Evolutionary conservation across 1,139 yeast genomes (phyloP).

Genomic region (Suhomyces choctaworum): DNA sequence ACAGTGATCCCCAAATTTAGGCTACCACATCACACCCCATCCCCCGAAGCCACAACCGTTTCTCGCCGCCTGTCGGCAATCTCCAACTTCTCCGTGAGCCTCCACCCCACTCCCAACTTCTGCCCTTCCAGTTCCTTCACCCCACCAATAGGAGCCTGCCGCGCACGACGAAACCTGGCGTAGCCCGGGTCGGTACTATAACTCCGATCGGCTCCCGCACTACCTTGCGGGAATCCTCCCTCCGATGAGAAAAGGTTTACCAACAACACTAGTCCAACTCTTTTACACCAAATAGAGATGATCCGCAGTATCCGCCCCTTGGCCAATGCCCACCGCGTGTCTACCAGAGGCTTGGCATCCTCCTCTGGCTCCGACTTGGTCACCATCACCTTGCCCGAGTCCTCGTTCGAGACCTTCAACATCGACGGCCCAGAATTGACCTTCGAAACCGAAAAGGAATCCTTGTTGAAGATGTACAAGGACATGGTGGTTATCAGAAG

Average conservation of each 20-base stretch:
- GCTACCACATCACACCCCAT: no score
- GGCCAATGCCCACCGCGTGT: slow-evolving; percentile 17
- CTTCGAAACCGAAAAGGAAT: slow-evolving; percentile 77
- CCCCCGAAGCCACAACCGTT: no score
- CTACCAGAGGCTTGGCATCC: slow-evolving; percentile 39
- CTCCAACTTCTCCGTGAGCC: no score
- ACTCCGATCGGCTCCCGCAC: slow-evolving; percentile 12
- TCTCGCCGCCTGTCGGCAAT: no score
- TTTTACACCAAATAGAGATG: slow-evolving; percentile 17
- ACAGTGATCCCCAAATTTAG: no score
- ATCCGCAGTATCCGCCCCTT: slow-evolving; percentile 26
- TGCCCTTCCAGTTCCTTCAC: not conserved
- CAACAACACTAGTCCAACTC: slow-evolving; percentile 5
- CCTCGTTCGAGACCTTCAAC: slow-evolving; percentile 83
- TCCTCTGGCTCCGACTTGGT: slow-evolving; percentile 40
- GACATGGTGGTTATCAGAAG: slow-evolving; percentile 94
- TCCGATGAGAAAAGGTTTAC: slow-evolving; percentile 14
- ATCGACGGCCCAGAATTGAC: slow-evolving; percentile 69
- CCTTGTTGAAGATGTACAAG: slow-evolving; percentile 89
- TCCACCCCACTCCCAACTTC: not conserved
- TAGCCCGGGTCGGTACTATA: slow-evolving; percentile 8
- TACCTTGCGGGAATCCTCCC: slow-evolving; percentile 16
- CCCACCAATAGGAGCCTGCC: not conserved
- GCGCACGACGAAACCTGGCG: not conserved
- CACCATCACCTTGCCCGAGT: slow-evolving; percentile 64